phyloP scores from a whole-genome alignment of 1,139 yeast genomes.

The Debaryomyces udenii region DNA sequence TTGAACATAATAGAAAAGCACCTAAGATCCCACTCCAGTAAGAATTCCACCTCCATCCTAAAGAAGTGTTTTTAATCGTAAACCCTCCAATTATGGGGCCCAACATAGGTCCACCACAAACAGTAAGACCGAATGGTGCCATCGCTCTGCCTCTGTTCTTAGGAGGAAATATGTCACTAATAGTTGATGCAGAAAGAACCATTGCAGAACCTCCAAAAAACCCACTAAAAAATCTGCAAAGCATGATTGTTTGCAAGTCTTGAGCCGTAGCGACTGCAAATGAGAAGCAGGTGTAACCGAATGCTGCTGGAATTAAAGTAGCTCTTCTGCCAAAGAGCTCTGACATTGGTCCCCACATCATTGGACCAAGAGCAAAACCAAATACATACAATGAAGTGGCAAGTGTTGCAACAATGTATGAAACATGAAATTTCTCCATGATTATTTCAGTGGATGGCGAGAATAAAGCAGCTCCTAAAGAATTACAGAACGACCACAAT shows the following conservation, averaged over 20 bases:
- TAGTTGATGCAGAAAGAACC: conserved; percentile 75
- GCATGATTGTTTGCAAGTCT: conserved; percentile 69
- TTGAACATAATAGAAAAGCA: conserved; percentile 31
- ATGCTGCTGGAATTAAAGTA: conserved; percentile 54
- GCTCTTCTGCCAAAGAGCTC: conserved; percentile 72
- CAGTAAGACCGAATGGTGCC: conserved; percentile 34
- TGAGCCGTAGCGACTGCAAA: conserved; percentile 76
- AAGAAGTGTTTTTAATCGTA: conserved; percentile 30
- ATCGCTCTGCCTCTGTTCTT: conserved; percentile 40
- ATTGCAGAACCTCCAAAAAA: conserved; percentile 77
- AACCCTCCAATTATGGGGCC: conserved; percentile 45
- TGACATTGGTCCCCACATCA: conserved; percentile 79
- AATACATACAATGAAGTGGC: conserved; percentile 73
- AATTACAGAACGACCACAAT: conserved; percentile 27
- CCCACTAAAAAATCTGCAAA: conserved; percentile 78
- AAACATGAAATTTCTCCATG: conserved; percentile 49
- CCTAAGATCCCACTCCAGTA: conserved; percentile 58
- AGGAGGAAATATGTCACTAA: conserved; percentile 31
- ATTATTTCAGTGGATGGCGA: conserved; percentile 52
- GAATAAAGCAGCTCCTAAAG: conserved; percentile 68
- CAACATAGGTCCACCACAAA: conserved; percentile 50
- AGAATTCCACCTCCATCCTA: conserved; percentile 64
- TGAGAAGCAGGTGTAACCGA: conserved; percentile 60
- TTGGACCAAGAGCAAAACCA: conserved; percentile 84
- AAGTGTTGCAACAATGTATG: conserved; percentile 58